A percentile compares a stretch with the other conserved stretches of the same genome.
phyloP scores from a whole-genome alignment of 352 stramenopile species.

The Pythium brachiatum region DNA sequence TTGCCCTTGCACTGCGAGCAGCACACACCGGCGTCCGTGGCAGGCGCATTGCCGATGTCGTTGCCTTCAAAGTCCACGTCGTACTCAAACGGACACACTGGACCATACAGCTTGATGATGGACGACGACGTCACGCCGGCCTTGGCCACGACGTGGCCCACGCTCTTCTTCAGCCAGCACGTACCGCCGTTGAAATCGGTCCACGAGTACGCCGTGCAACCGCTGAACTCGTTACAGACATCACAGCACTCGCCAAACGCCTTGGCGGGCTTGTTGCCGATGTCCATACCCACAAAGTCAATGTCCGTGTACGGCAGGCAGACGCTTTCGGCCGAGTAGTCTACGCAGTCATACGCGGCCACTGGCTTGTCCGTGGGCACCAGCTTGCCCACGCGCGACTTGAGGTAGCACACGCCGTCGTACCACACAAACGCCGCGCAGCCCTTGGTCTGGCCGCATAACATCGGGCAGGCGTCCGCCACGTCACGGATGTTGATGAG shows the following conservation, averaged over 20 bases:
- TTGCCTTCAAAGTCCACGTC: background rate
- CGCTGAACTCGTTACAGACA: slow-evolving; percentile 41
- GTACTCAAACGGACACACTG: no score
- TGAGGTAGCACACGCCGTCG: slow-evolving; percentile 26
- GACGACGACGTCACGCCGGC: background rate
- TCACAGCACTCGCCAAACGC: slow-evolving; percentile 24
- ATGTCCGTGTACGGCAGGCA: slow-evolving; percentile 11
- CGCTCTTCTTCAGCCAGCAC: slow-evolving; percentile 52
- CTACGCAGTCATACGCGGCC: background rate
- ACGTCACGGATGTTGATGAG: slow-evolving; percentile 11
- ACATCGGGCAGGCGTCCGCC: no score
- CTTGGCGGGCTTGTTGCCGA: slow-evolving; percentile 4
- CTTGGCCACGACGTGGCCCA: slow-evolving; percentile 5
- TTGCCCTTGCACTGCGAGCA: background rate
- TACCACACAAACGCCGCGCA: slow-evolving; percentile 23
- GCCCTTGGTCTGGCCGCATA: no score
- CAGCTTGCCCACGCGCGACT: slow-evolving; percentile 8
- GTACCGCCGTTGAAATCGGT: slow-evolving; percentile 44
- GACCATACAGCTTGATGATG: background rate
- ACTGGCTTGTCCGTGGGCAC: background rate
- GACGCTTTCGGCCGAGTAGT: slow-evolving; percentile 1
- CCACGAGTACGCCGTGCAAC: slow-evolving; percentile 56
- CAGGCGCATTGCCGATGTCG: background rate
- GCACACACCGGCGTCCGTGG: background rate
- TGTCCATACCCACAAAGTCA: slow-evolving; percentile 24